These are phyloP conservation scores for Suillus bovinus DNA, from an alignment of 768 basidiomycete species.

Conservation along the genomic window DNA sequence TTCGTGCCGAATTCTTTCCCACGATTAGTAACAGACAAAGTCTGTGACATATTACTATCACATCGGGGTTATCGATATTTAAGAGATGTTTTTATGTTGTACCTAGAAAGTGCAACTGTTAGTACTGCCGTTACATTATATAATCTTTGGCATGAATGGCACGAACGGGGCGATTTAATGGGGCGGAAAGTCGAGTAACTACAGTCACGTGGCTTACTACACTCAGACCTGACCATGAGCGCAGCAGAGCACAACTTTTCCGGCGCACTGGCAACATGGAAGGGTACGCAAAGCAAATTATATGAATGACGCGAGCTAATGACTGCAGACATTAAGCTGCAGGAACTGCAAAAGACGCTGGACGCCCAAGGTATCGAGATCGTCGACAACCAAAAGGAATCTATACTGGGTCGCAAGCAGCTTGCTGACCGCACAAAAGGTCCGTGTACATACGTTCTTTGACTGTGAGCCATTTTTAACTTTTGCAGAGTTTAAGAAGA, in stretches of 20 bases:
- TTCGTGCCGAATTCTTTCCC: too few species aligned
- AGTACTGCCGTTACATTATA: too few species aligned
- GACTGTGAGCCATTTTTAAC: not conserved
- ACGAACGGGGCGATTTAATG: too few species aligned
- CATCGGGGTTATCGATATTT: too few species aligned
- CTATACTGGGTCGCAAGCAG: slow-evolving; percentile 88
- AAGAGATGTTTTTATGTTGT: too few species aligned
- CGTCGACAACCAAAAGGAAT: slow-evolving; percentile 99
- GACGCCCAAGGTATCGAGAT: slow-evolving; percentile 93
- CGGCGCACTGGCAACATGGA: slow-evolving; percentile 91
- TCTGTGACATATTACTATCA: too few species aligned
- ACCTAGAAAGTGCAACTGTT: too few species aligned
- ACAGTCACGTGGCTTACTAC: not conserved
- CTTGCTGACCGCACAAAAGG: slow-evolving; percentile 97
- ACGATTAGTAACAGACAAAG: too few species aligned
- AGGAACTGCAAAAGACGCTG: slow-evolving; percentile 89
- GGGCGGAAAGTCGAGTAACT: too few species aligned
- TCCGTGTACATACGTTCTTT: slow-evolving; percentile 28
- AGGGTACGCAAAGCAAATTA: slow-evolving; percentile 51
- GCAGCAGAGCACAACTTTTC: slow-evolving; percentile 81
- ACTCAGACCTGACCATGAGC: slow-evolving; percentile 18
- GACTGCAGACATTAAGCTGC: slow-evolving; percentile 74
- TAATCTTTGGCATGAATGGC: too few species aligned
- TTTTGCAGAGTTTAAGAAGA: slow-evolving; percentile 88
- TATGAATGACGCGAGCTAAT: not conserved